Base-by-base conservation (phyloP, 352 stramenopile species). In the Globisporangium echinulatum region DNA sequence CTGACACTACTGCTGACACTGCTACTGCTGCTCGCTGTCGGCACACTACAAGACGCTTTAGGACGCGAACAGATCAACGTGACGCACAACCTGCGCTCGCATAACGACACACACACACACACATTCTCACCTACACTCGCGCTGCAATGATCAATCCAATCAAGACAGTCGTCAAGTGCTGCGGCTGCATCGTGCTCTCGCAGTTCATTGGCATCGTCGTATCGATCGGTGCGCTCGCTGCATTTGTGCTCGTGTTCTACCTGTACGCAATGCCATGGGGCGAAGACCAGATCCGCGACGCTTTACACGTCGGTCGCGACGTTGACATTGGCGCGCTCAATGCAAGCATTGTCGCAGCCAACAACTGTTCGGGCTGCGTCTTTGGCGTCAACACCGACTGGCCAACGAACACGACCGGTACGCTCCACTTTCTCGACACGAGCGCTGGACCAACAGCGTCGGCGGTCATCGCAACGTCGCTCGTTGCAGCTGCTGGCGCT, bases 361-460 rank as follows among this genome's bases (percentile, higher is more conserved):
- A 93, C 46, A 87, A 79, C 46, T 94, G 85, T 66, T 90, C 82
- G 4, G 85, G 85, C n/a, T 94, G 85, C 63, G 76, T 91, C 33
- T 85, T 92, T 56, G 85, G 85, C 25, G 78, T 71, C 68, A 94
- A 94, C 59, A 88, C 76, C 40, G 75, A 92, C 39, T 94, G 85
- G 79, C 85, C 85, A 7, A 92, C 82, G 19, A 89, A 75, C 52
- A 79, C 82, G 37, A 92, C 71, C 1, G 83, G 83, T 46, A 63
- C 72, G 38, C 54, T 67, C 25, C 81, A 92, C 57, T 92, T 91
- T 64, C 64, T 94, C 17, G 85, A 94, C 69, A 88, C 83, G 13
- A 63, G 68, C 9, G 85, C 79, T 0, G 85, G 85, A 9, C 71
- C 65, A 17, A 85, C 80, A 3, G 74, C 81, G 33, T 89, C 81